phyloP scores from a whole-genome alignment of 225 moss, liverwort and hornwort species.

The Polytrichum commune region DNA sequence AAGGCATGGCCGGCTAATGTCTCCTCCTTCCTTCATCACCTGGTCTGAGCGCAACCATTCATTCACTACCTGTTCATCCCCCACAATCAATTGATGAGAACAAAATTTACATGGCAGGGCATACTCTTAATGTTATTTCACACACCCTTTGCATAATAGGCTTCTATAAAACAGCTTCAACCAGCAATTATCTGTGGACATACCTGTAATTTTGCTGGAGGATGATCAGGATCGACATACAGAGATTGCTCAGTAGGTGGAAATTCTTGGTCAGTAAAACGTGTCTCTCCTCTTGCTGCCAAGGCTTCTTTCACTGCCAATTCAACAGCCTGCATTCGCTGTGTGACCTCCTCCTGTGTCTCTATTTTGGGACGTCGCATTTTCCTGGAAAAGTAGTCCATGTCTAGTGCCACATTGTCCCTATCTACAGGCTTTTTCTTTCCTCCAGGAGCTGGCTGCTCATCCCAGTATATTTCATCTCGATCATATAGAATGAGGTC shows the following conservation, averaged over 20 bases:
- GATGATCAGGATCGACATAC: slow-evolving; percentile 56
- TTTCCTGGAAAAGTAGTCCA: slow-evolving; percentile 60
- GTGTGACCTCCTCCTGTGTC: slow-evolving; percentile 64
- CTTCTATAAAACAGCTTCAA: neutral
- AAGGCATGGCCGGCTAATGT: slow-evolving; percentile 40
- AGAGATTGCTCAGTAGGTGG: slow-evolving; percentile 56
- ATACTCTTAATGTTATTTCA: no score
- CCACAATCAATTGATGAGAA: neutral
- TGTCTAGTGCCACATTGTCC: slow-evolving; percentile 49
- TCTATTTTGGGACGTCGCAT: slow-evolving; percentile 59
- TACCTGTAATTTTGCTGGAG: slow-evolving; percentile 59
- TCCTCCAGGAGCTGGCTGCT: slow-evolving; percentile 49
- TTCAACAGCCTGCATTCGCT: slow-evolving; percentile 67
- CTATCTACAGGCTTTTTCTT: slow-evolving; percentile 57
- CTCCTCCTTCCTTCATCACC: slow-evolving; percentile 31
- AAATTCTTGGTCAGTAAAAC: slow-evolving; percentile 69
- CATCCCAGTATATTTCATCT: slow-evolving; percentile 64
- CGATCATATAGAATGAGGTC: slow-evolving; percentile 48
- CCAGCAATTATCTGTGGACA: neutral
- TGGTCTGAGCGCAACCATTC: slow-evolving; percentile 57
- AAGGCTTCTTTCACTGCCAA: slow-evolving; percentile 66
- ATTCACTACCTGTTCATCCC: slow-evolving; percentile 43
- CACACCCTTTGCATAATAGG: no score
- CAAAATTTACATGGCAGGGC: neutral
- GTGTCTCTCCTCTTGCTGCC: slow-evolving; percentile 56